Conservation (phyloP, 345 rosid species). For the Aegle marmelos region DNA sequence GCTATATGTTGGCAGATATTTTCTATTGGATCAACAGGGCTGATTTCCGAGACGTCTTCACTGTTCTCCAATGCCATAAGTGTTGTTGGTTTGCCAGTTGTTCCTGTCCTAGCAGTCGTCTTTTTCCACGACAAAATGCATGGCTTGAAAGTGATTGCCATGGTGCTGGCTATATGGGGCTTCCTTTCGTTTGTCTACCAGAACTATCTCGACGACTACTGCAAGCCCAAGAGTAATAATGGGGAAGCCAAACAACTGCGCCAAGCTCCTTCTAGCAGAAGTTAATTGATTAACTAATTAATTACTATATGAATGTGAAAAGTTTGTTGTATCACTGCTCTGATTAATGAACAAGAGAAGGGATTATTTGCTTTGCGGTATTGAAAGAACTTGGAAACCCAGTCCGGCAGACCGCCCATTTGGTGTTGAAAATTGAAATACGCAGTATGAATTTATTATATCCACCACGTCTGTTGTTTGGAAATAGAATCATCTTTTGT, state of each 20-base stretch:
- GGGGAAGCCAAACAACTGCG: not conserved
- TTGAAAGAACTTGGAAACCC: no score
- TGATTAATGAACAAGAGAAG: no score
- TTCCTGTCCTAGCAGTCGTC: constrained; percentile 59
- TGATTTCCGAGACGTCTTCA: constrained; percentile 59
- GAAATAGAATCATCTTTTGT: no score
- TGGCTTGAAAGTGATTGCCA: constrained; percentile 55
- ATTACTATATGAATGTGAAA: no score
- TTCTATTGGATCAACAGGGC: constrained; percentile 42
- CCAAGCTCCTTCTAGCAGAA: not conserved
- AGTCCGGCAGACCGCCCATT: no score
- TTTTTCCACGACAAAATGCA: constrained; percentile 62
- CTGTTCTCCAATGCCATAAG: constrained; percentile 57
- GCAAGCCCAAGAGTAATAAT: not conserved
- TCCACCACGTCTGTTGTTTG: no score
- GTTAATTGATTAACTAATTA: not conserved
- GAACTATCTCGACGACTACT: constrained; percentile 29
- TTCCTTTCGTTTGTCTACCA: constrained; percentile 43
- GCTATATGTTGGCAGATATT: constrained; percentile 42
- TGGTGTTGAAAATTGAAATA: no score
- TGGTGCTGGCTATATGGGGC: constrained; percentile 71
- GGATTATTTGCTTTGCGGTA: no score
- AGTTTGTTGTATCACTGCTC: no score
- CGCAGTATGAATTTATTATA: no score
- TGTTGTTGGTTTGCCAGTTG: constrained; percentile 54